A percentile compares a stretch with the other conserved stretches of the same genome.
Evolutionary conservation across 352 stramenopile genomes (phyloP).

Genomic region (Paralagenidium karlingii): DNA sequence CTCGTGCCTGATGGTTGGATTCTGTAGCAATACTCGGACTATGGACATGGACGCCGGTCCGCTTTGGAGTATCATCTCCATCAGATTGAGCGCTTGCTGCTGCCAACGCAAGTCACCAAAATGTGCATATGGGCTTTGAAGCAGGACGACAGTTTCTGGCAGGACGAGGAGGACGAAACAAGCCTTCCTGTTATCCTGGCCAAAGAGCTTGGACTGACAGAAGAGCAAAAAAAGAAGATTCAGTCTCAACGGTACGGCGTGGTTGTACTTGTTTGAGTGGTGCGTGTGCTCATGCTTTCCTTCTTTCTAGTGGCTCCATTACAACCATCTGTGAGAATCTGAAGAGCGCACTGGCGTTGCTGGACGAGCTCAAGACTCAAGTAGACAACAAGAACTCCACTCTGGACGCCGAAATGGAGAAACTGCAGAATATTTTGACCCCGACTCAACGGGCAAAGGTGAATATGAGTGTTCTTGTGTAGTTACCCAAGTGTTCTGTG

Average conservation of each 20-base stretch:
- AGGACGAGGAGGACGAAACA: slow-evolving; percentile 82
- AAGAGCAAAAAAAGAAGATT: slow-evolving; percentile 89
- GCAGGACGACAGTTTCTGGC: slow-evolving; percentile 84
- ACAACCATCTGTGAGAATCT: slow-evolving; percentile 82
- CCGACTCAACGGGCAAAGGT: slow-evolving; percentile 88
- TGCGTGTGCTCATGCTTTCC: slow-evolving; percentile 1
- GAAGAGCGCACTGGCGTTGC: slow-evolving; percentile 71
- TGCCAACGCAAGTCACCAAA: slow-evolving; percentile 90
- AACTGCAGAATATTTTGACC: slow-evolving; percentile 89
- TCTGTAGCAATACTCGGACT: slow-evolving; percentile 85
- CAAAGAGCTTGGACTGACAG: slow-evolving; percentile 79
- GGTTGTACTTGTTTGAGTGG: background rate
- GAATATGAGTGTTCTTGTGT: slow-evolving; percentile 2
- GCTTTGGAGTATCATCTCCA: slow-evolving; percentile 85
- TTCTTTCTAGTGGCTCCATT: slow-evolving; percentile 24
- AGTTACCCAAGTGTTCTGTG: background rate
- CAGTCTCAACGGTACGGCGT: slow-evolving; percentile 75
- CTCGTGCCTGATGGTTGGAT: slow-evolving; percentile 5
- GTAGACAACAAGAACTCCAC: slow-evolving; percentile 87
- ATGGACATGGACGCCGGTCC: slow-evolving; percentile 83
- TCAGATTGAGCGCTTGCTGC: slow-evolving; percentile 88
- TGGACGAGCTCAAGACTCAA: slow-evolving; percentile 80
- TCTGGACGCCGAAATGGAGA: slow-evolving; percentile 89
- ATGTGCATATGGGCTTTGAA: slow-evolving; percentile 88
- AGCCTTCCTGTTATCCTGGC: slow-evolving; percentile 84